phyloP scores from a whole-genome alignment of 371 early-diverging fungal genomes.

The Smittium mucronatum region DNA sequence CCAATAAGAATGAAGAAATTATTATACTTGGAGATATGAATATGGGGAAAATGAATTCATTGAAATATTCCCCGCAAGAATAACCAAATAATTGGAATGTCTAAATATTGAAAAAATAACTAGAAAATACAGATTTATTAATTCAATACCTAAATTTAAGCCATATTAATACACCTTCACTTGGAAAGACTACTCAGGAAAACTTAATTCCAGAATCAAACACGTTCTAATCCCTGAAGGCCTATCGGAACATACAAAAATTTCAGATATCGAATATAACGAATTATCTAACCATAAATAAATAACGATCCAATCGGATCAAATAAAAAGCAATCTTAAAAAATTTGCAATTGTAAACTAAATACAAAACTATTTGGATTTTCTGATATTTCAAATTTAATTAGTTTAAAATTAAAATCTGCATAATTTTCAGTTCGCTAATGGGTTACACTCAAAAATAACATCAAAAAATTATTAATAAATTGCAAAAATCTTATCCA shows the following conservation, averaged over 20 bases:
- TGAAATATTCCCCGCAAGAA: neutral
- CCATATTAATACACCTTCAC: neutral
- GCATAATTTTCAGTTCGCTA: neutral
- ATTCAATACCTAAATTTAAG: neutral
- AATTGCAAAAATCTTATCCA: neutral
- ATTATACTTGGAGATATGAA: neutral
- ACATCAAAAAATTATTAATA: neutral
- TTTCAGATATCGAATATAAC: neutral
- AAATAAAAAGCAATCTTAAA: no score
- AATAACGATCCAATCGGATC: neutral
- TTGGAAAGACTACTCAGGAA: neutral
- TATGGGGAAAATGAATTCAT: neutral
- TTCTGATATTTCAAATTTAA: neutral
- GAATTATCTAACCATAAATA: neutral
- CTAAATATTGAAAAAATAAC: neutral
- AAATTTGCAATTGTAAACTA: neutral
- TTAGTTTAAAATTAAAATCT: neutral
- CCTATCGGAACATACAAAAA: neutral
- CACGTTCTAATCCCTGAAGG: neutral
- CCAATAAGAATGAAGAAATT: neutral
- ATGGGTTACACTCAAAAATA: neutral
- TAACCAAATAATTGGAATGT: neutral
- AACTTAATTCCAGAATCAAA: neutral
- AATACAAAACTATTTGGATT: neutral
- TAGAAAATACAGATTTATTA: neutral